These are phyloP conservation scores for Quercus cerris DNA, from an alignment of 306 rosid species.

Conservation along the genomic window DNA sequence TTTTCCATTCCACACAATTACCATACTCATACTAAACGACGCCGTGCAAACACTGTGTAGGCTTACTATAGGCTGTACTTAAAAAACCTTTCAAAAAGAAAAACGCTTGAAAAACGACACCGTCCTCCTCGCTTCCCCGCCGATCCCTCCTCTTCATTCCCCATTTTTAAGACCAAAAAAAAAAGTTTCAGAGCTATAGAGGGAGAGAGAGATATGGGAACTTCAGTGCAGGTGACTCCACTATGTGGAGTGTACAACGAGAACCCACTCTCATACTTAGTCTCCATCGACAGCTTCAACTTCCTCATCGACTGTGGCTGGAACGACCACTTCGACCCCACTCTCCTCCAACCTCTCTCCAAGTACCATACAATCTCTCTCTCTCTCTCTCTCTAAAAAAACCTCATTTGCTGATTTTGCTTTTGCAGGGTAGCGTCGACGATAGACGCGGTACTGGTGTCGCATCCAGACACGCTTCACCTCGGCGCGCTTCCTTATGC, in stretches of 20 bases:
- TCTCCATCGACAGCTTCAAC: conserved; percentile 86
- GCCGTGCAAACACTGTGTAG: too few species aligned
- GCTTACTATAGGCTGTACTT: too few species aligned
- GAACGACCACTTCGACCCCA: conserved; percentile 89
- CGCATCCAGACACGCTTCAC: conserved; percentile 91
- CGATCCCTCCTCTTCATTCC: too few species aligned
- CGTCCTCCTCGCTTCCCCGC: too few species aligned
- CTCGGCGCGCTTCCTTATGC: conserved; percentile 94
- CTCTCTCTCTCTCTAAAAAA: not conserved
- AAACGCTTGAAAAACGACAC: too few species aligned
- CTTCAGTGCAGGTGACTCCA: conserved; percentile 87
- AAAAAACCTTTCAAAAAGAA: too few species aligned
- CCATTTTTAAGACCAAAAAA: not conserved
- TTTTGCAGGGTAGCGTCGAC: conserved; percentile 74
- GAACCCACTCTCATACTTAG: conserved; percentile 86
- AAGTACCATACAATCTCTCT: conserved; percentile 35
- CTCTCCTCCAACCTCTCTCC: conserved; percentile 85
- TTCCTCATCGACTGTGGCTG: conserved; percentile 94
- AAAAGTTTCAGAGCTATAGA: not conserved
- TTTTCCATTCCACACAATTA: too few species aligned
- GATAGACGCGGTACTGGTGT: conserved; percentile 80
- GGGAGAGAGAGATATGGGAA: conserved; percentile 54
- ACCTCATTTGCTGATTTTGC: conserved; percentile 3
- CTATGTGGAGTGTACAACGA: conserved; percentile 89
- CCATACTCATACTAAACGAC: too few species aligned